Base-by-base conservation (phyloP, 345 rosid genomes). In the Anastatica hierochuntica region DNA sequence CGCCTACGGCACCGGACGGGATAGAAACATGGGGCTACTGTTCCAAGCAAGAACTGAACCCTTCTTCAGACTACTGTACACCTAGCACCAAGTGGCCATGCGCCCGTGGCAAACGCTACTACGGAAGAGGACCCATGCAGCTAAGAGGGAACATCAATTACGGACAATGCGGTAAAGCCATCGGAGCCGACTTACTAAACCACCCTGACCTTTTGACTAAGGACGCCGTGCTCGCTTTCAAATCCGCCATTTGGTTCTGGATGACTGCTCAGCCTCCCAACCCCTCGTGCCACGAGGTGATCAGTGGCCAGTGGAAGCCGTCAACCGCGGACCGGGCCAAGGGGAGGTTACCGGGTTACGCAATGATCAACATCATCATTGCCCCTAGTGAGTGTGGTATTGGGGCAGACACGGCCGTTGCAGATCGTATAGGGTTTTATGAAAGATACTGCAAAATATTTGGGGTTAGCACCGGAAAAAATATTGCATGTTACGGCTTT, bases 191-290 rank as follows among this genome's bases (percentile, higher is more conserved):
- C 70, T 73, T 85, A 40, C 58, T 82, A 4, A 75, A 72, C 60
- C 77, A 80, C 65, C 90, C 85, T 4, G 88, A 82, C 62, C 69
- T 75, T 0, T 69, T 85, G 0, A 49, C 76, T 6, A 73, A 70
- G 47, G 69, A 69, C 11, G 26, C 60, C 19, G 50, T 57, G 7
- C 56, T 71, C 12, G 77, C 95, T 30, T 85, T 82, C 74, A 80
- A 85, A 70, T 53, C 90, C 16, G 90, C 88, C 0, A 36, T 80
- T 1, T 85, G 87, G 90, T 85, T 75, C 47, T 82, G 89, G 94
- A 82, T 74, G 89, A 79, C 86, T 8, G 56, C 82, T 10, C 86
- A 76, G 38, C 34, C 76, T 3, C 76, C 78, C 0, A 79, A 77
- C 41, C 89, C 89, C 0, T 77, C 89, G 7, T 76, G 86, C 67